These are phyloP conservation scores for Fusarium protoensiforme DNA, from an alignment of 2,329 filamentous ascomycete genomes.

Conservation along the genomic window DNA sequence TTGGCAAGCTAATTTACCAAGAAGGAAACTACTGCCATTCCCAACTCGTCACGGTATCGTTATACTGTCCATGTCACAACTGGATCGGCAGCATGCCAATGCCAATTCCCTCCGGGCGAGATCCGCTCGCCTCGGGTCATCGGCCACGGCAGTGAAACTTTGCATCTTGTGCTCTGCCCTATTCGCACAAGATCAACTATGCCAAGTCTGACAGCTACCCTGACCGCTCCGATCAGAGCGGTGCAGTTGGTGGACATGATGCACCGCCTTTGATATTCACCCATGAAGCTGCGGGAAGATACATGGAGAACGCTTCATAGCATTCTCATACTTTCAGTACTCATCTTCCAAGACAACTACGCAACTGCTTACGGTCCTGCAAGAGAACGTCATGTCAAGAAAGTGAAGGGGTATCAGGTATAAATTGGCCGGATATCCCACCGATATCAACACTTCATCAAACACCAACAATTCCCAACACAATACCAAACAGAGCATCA, in stretches of 20 bases:
- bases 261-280: background rate
- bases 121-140: background rate
- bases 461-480: background rate
- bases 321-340: background rate
- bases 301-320: background rate
- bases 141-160: background rate
- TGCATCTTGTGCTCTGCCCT: background rate
- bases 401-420: background rate
- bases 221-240: background rate
- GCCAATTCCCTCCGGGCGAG: background rate
- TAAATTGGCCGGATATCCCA: background rate
- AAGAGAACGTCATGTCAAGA: background rate
- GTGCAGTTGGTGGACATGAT: background rate
- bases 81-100: background rate
- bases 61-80: background rate
- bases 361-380: background rate
- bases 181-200: background rate
- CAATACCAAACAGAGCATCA: background rate
- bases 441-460: accelerated
- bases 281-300: background rate
- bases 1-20: background rate
- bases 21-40: background rate
- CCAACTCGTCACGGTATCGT: background rate
- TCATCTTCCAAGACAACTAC: background rate
- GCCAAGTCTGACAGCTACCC: background rate